Percentiles rank a stretch among this genome's conserved stretches.
These are phyloP conservation scores for Dionaea muscipula DNA, from an alignment of 179 eudicot species.

Conservation along the genomic window DNA sequence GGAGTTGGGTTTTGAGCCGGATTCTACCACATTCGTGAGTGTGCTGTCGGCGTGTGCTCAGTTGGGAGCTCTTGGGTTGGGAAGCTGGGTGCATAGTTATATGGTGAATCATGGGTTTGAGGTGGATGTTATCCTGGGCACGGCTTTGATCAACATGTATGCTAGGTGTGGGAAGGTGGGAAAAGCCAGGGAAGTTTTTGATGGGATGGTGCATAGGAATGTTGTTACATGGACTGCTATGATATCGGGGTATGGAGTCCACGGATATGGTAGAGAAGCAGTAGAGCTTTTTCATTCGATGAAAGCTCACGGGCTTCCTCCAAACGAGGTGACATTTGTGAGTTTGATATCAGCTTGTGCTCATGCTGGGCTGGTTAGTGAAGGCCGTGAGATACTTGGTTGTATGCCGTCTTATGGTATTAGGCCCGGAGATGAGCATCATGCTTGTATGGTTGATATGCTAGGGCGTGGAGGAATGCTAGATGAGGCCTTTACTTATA, in stretches of 20 bases:
- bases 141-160: conserved; percentile 26
- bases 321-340: conserved; percentile 27
- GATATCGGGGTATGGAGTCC: conserved; percentile 28
- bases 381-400: conserved; percentile 21
- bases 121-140: conserved; percentile 19
- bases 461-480: conserved; percentile 34
- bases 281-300: conserved; percentile 20
- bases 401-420: conserved; percentile 18
- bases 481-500: conserved; percentile 20
- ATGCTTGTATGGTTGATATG: conserved; percentile 33
- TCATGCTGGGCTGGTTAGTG: conserved; percentile 25
- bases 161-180: conserved; percentile 27
- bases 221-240: conserved; percentile 33
- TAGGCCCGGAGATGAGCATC: conserved; percentile 22
- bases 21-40: conserved; percentile 24
- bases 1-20: conserved; percentile 19
- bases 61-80: conserved; percentile 23
- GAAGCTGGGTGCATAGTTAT: conserved; percentile 25
- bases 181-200: conserved; percentile 23
- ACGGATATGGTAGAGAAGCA: conserved; percentile 28
- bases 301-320: conserved; percentile 19
- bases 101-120: conserved; percentile 4
- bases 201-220: conserved; percentile 16
- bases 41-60: conserved; percentile 33
- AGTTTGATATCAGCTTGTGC: conserved; percentile 31